phyloP scores from a whole-genome alignment of 2,329 filamentous ascomycete genomes.

The Phyllosticta citriasiana region DNA sequence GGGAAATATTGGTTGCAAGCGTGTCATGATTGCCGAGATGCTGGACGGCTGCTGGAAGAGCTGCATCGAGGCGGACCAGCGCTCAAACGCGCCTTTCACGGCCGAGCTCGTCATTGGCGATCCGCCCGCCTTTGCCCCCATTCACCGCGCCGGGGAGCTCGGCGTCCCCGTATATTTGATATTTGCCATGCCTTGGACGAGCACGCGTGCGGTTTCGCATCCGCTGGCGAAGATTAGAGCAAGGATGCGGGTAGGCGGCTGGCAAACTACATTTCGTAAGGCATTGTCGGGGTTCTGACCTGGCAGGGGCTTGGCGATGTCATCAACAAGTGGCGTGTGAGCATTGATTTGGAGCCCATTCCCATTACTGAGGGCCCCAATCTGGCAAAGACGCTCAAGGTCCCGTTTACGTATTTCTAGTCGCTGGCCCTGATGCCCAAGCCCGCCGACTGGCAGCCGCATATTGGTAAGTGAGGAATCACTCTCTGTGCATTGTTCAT shows the following conservation, averaged over 20 bases:
- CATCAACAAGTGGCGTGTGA: constrained; percentile 34
- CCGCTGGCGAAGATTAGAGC: constrained; percentile 40
- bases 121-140: constrained; percentile 15
- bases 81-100: constrained; percentile 10
- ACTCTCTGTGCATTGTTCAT: no score
- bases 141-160: constrained; percentile 14
- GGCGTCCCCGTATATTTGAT: constrained; percentile 15
- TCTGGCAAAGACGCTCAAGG: constrained; percentile 25
- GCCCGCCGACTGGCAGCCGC: constrained; percentile 30
- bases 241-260: constrained; percentile 23
- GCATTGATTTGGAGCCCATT: constrained; percentile 33
- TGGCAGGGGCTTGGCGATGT: constrained; percentile 42
- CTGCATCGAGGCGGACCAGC: constrained; percentile 10
- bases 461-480: constrained; percentile 20
- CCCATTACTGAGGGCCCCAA: constrained; percentile 27
- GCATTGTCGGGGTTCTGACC: constrained; percentile 38
- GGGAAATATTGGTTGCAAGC: constrained; percentile 20
- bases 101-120: constrained; percentile 15
- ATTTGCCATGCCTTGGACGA: constrained; percentile 40
- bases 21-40: constrained; percentile 20
- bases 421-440: constrained; percentile 33
- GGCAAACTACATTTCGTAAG: constrained; percentile 38
- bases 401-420: constrained; percentile 39
- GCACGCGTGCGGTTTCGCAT: constrained; percentile 37
- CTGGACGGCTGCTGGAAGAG: constrained; percentile 26